Conservation (phyloP, 2,329 filamentous ascomycete species). For the Diaporthe helianthi region DNA sequence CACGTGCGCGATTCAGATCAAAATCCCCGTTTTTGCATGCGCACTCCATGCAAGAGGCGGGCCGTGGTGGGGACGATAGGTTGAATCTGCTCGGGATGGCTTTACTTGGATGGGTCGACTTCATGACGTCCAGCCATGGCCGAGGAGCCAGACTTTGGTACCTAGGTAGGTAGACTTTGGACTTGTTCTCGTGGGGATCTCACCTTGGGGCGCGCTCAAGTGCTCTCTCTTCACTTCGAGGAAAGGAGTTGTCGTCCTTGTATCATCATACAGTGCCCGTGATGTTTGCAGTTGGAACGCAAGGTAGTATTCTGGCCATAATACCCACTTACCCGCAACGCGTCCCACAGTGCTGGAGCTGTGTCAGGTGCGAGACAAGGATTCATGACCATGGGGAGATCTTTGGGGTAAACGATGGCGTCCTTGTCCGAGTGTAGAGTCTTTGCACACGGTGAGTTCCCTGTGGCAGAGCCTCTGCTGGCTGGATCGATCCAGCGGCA, state of each 20-base stretch:
- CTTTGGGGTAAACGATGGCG: not conserved
- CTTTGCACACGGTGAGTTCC: not conserved
- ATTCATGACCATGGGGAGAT: not conserved
- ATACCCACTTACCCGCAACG: slow-evolving; percentile 9
- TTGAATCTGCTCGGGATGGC: not conserved
- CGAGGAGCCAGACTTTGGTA: not conserved
- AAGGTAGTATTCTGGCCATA: slow-evolving; percentile 5
- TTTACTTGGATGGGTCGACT: not conserved
- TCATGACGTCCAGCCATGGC: not conserved
- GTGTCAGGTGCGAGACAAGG: slow-evolving; percentile 12
- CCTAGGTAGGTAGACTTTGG: too few relatives aligned
- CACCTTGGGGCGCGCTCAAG: too few relatives aligned
- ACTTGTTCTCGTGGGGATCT: too few relatives aligned
- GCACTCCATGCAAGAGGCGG: slow-evolving; percentile 20
- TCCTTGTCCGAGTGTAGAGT: not conserved
- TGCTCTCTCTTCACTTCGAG: too few relatives aligned
- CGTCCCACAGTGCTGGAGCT: slow-evolving; percentile 9
- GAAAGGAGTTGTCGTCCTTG: not conserved
- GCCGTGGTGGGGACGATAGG: slow-evolving; percentile 17
- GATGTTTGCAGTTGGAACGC: not conserved
- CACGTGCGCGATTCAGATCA: slow-evolving; percentile 26
- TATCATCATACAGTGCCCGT: not conserved
- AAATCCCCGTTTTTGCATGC: slow-evolving; percentile 16
- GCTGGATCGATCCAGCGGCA: not conserved
- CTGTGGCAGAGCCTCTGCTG: not conserved